Percentiles rank a stretch among this genome's conserved stretches.
Conservation (phyloP, 345 rosid genomes). For the Adansonia digitata region DNA sequence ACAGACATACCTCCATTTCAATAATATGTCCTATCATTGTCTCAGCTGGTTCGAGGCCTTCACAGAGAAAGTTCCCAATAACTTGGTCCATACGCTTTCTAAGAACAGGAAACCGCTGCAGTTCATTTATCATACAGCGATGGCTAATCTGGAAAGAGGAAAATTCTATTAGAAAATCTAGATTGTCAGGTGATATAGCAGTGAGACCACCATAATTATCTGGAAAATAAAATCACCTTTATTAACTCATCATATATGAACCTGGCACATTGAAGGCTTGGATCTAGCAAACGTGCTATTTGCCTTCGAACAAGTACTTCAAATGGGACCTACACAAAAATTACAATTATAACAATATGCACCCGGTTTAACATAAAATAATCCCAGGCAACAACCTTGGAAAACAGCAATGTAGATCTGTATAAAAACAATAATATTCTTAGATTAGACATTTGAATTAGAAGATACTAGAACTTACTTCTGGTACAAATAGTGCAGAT, state of each 20-base stretch:
- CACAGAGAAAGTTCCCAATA: conserved; percentile 68
- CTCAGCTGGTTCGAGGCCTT: conserved; percentile 88
- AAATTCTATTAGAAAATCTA: neutral
- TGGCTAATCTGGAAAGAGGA: conserved; percentile 73
- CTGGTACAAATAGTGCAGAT: conserved; percentile 84
- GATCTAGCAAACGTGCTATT: conserved; percentile 86
- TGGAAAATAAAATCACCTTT: conserved; percentile 40
- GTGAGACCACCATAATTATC: neutral
- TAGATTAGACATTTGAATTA: neutral
- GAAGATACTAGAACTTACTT: conserved; percentile 41
- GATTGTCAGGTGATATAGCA: neutral
- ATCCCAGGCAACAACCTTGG: neutral
- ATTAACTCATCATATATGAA: conserved; percentile 87
- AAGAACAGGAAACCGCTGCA: conserved; percentile 76
- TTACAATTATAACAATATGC: neutral
- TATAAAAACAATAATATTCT: conserved; percentile 1
- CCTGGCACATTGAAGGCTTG: conserved; percentile 95
- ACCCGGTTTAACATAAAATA: neutral
- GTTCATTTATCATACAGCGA: conserved; percentile 62
- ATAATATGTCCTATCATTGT: conserved; percentile 84
- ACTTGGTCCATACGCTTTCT: conserved; percentile 96
- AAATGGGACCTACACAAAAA: conserved; percentile 63
- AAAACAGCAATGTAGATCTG: neutral
- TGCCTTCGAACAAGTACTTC: conserved; percentile 93
- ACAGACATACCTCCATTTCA: conserved; percentile 81